These are phyloP conservation scores for Forsythia viridissima DNA, from an alignment of 257 asterid genomes.

Conservation along the genomic window DNA sequence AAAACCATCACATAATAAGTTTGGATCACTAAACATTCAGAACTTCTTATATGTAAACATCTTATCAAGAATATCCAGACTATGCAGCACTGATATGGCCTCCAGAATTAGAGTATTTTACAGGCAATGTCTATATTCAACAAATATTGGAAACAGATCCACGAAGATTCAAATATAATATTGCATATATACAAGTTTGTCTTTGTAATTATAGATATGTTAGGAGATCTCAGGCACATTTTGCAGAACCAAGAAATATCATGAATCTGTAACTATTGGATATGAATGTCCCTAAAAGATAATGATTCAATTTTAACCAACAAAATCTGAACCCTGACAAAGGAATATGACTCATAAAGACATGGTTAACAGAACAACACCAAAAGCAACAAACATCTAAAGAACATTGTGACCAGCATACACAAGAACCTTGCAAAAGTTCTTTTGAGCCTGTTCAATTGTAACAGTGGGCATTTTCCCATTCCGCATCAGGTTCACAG, in stretches of 20 bases:
- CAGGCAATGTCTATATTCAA: not conserved
- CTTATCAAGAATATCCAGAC: not conserved
- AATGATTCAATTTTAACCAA: not conserved
- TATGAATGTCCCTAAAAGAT: not conserved
- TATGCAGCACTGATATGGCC: not conserved
- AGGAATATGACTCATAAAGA: not conserved
- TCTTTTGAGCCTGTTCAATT: slow-evolving; percentile 97
- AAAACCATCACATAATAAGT: not conserved
- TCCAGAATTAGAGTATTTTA: not conserved
- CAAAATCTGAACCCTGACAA: not conserved
- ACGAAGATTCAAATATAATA: not conserved
- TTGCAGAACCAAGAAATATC: not conserved
- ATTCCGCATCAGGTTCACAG: slow-evolving; percentile 96
- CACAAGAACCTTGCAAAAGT: slow-evolving; percentile 78
- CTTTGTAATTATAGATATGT: not conserved
- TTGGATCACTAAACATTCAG: not conserved
- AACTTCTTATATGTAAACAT: not conserved
- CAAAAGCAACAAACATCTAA: not conserved
- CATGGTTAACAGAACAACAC: not conserved
- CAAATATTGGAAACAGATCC: not conserved
- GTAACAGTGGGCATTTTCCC: slow-evolving; percentile 99
- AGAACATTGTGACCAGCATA: not conserved
- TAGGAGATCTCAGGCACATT: not conserved
- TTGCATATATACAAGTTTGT: not conserved
- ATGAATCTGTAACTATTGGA: not conserved